Evolutionary conservation across 192 early-diverging fungal species (phyloP).

Genomic region (Backusella australiensis): DNA sequence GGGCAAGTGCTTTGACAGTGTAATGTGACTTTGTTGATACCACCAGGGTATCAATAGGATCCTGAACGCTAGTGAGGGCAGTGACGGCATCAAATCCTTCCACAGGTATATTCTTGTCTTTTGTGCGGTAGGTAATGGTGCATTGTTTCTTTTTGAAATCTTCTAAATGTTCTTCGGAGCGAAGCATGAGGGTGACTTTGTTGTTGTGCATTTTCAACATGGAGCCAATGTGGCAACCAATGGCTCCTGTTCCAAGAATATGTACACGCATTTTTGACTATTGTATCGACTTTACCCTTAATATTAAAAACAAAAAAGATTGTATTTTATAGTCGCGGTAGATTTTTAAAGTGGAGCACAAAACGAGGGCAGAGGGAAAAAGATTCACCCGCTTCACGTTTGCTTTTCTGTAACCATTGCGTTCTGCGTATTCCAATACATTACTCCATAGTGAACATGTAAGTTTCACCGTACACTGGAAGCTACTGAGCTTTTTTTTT

Average conservation of each 20-base stretch:
- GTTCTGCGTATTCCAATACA: too few relatives aligned
- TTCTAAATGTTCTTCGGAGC: constrained; percentile 19
- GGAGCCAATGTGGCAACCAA: constrained; percentile 63
- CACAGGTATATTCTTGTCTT: neutral
- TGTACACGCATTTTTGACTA: constrained; percentile 40
- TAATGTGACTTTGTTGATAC: constrained; percentile 66
- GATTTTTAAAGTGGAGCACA: neutral
- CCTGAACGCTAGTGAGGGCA: neutral
- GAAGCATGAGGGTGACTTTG: constrained; percentile 58
- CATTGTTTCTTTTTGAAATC: constrained; percentile 12
- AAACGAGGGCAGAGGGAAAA: neutral
- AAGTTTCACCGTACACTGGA: too few relatives aligned
- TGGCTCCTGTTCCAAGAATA: constrained; percentile 69
- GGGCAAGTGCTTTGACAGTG: constrained; percentile 42
- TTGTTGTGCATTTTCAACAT: constrained; percentile 45
- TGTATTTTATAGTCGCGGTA: too few relatives aligned
- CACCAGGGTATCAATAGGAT: constrained; percentile 47
- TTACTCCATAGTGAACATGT: too few relatives aligned
- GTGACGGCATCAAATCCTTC: neutral
- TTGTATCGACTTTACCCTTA: too few relatives aligned
- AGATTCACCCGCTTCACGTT: neutral
- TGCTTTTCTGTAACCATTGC: too few relatives aligned
- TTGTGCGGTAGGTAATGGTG: constrained; percentile 10
- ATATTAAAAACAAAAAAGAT: too few relatives aligned
- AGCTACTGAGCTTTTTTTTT: too few relatives aligned